phyloP scores from a whole-genome alignment of 2,329 filamentous ascomycete genomes.

The Pseudogymnoascus sp. region DNA sequence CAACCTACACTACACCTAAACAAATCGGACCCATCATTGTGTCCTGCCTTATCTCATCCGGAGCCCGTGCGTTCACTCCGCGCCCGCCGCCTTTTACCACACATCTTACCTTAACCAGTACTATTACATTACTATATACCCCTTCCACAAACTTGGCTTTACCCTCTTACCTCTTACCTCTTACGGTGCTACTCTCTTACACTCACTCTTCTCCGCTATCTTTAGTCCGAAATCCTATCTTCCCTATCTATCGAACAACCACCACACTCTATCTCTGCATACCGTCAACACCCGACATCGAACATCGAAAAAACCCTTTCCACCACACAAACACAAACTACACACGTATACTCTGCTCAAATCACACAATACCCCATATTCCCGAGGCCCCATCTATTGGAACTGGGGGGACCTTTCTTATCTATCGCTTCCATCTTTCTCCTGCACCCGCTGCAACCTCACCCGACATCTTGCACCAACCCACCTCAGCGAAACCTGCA shows the following conservation, averaged over 20 bases:
- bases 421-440: not conserved
- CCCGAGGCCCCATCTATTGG: not conserved
- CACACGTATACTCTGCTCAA: not conserved
- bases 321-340: not conserved
- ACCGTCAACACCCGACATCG: not conserved
- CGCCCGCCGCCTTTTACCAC: not conserved
- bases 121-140: too few species aligned
- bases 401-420: not conserved
- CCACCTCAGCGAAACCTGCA: not conserved
- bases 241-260: not conserved
- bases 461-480: not conserved
- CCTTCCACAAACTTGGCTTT: not conserved
- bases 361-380: slow-evolving; percentile 6
- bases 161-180: not conserved
- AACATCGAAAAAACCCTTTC: not conserved
- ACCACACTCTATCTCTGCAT: slow-evolving; percentile 5
- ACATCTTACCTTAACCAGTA: not conserved
- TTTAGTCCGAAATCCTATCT: slow-evolving; percentile 1
- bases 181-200: not conserved
- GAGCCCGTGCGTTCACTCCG: not conserved
- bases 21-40: not conserved
- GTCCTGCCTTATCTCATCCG: not conserved
- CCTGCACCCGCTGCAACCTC: not conserved
- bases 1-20: not conserved
- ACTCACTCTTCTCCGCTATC: not conserved